Conservation (phyloP, 768 basidiomycete species). For the Rhizopogon vulgaris region DNA sequence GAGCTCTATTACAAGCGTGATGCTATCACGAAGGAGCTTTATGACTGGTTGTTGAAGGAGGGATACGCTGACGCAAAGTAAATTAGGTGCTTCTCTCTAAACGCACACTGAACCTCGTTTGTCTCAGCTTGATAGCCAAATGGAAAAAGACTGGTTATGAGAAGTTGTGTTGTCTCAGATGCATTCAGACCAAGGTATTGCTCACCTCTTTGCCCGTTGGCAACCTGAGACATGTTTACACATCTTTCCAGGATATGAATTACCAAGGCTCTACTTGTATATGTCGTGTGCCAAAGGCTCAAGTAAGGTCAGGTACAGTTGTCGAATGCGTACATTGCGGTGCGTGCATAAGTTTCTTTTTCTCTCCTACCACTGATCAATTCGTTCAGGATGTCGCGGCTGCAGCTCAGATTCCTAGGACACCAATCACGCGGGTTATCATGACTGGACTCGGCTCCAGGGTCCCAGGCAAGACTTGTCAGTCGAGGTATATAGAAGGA, state of each 20-base stretch:
- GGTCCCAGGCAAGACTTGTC: slow-evolving; percentile 27
- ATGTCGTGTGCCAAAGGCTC: slow-evolving; percentile 93
- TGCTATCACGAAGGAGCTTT: slow-evolving; percentile 86
- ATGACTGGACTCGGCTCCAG: too few relatives aligned
- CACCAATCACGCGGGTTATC: background rate
- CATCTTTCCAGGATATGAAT: slow-evolving; percentile 81
- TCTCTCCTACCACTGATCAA: slow-evolving; percentile 7
- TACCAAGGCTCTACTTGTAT: slow-evolving; percentile 98
- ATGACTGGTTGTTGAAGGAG: slow-evolving; percentile 97
- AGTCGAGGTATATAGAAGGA: slow-evolving; percentile 46
- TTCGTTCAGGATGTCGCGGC: slow-evolving; percentile 68
- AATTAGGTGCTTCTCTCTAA: slow-evolving; percentile 24
- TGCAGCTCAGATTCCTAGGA: slow-evolving; percentile 81
- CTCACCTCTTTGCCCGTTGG: background rate
- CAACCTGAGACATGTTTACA: slow-evolving; percentile 6
- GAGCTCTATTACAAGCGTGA: slow-evolving; percentile 99
- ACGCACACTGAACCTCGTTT: slow-evolving; percentile 4
- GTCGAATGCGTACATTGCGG: slow-evolving; percentile 98
- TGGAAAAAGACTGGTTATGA: slow-evolving; percentile 99
- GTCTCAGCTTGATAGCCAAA: slow-evolving; percentile 84
- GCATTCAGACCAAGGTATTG: slow-evolving; percentile 84
- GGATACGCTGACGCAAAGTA: slow-evolving; percentile 96
- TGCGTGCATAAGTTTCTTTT: slow-evolving; percentile 34
- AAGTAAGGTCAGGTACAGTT: slow-evolving; percentile 81
- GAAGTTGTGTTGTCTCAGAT: slow-evolving; percentile 93